phyloP scores from a whole-genome alignment of 257 asterid species.

The Anisodus tanguticus region DNA sequence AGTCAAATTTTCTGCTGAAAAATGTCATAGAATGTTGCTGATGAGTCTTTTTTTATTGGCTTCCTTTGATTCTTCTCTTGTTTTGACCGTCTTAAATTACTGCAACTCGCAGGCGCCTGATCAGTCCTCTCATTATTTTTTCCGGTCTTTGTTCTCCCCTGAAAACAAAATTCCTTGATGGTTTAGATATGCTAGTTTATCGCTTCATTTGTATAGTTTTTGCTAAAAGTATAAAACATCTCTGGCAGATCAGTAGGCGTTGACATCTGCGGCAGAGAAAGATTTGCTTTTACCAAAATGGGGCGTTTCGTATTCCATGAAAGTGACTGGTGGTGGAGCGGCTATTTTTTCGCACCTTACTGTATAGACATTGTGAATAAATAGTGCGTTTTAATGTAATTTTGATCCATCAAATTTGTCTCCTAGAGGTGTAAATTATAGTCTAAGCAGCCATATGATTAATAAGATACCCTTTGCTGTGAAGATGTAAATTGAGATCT shows the following conservation, averaged over 20 bases:
- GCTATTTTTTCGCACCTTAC: background rate
- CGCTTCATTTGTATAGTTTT: background rate
- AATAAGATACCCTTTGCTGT: background rate
- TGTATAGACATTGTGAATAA: conserved; percentile 22
- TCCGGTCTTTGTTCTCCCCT: background rate
- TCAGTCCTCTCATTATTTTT: background rate
- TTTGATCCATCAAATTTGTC: background rate
- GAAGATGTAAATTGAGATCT: conserved; percentile 12
- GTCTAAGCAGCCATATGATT: background rate
- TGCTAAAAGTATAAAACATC: background rate
- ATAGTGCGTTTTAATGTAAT: background rate
- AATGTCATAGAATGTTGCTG: background rate
- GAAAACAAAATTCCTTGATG: background rate
- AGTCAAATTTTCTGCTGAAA: background rate
- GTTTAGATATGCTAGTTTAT: background rate
- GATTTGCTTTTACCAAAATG: background rate
- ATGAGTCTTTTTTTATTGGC: background rate
- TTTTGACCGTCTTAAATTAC: background rate
- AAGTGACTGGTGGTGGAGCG: background rate
- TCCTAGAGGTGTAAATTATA: conserved; percentile 7
- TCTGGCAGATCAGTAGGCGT: background rate
- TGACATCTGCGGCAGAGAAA: background rate
- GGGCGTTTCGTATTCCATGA: background rate
- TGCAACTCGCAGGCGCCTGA: background rate
- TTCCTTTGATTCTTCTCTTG: background rate